Evolutionary conservation across 2,329 filamentous ascomycete species (phyloP).

Genomic region (Beauveria medogensis): DNA sequence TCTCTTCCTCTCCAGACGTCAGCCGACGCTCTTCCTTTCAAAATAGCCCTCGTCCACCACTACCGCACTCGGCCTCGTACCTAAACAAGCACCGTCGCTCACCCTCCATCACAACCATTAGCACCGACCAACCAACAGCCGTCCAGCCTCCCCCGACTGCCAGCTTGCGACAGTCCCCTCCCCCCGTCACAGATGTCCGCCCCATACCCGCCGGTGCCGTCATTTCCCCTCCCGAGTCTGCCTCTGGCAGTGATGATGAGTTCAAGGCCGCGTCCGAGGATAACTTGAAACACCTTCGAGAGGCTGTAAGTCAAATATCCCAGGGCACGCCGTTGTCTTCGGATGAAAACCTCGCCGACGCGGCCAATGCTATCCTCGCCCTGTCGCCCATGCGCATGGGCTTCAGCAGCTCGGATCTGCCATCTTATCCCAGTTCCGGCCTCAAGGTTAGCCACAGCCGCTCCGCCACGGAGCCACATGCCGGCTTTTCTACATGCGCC

Average conservation of each 20-base stretch:
- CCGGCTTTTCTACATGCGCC: conserved; percentile 36
- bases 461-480: conserved; percentile 47
- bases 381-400: conserved; percentile 32
- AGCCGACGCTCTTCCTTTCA: conserved; percentile 54
- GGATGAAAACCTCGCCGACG: conserved; percentile 47
- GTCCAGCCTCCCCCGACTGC: conserved; percentile 28
- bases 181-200: conserved; percentile 64
- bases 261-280: conserved; percentile 37
- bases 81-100: conserved; percentile 56
- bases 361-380: not conserved
- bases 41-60: conserved; percentile 39
- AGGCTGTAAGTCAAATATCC: conserved; percentile 74
- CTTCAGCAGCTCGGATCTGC: conserved; percentile 39
- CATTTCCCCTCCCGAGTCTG: conserved; percentile 85
- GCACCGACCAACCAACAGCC: conserved; percentile 40
- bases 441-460: conserved; percentile 39
- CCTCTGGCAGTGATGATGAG: conserved; percentile 79
- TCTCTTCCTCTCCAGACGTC: conserved; percentile 45
- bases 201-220: conserved; percentile 76
- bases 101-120: conserved; percentile 32
- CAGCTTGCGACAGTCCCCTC: conserved; percentile 74
- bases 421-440: conserved; percentile 28
- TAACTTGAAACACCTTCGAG: conserved; percentile 62
- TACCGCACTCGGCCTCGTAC: conserved; percentile 60
- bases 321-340: conserved; percentile 30